Conservation (phyloP, 352 stramenopile species). For the Phytophthora crassamura region DNA sequence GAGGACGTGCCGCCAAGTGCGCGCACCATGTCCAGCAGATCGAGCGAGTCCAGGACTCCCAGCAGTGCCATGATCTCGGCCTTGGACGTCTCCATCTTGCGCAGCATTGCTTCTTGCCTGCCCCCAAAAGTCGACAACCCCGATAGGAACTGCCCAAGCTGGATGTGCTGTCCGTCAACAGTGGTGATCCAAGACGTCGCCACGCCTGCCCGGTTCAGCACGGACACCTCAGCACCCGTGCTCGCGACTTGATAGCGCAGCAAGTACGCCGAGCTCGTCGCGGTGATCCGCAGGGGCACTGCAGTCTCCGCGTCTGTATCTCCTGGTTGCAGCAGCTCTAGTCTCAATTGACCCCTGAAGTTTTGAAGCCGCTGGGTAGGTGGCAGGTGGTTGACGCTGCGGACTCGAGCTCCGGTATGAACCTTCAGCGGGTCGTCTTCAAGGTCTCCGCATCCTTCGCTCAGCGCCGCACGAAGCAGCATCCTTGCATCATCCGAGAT, state of each 20-base stretch:
- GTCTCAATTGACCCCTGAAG: conserved; percentile 49
- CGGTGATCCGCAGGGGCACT: conserved; percentile 43
- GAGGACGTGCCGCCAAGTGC: conserved; percentile 22
- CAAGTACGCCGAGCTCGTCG: conserved; percentile 43
- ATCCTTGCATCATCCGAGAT: conserved; percentile 70
- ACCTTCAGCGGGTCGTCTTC: background rate
- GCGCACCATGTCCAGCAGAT: conserved; percentile 54
- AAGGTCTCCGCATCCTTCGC: background rate
- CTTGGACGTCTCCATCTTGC: conserved; percentile 9
- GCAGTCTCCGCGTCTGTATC: background rate
- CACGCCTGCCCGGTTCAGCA: conserved; percentile 48
- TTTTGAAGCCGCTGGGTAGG: conserved; percentile 52
- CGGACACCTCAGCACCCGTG: conserved; percentile 48
- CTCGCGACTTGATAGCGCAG: conserved; percentile 52
- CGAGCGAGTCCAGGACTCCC: conserved; percentile 51
- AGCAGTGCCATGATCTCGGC: conserved; percentile 48
- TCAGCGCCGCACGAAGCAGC: conserved; percentile 50
- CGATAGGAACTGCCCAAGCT: conserved; percentile 48
- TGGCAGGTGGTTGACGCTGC: conserved; percentile 28
- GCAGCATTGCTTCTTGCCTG: conserved; percentile 9
- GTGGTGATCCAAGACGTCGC: conserved; percentile 60
- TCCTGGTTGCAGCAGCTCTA: conserved; percentile 31
- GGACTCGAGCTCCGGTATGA: background rate
- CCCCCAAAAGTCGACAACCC: background rate
- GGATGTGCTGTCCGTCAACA: conserved; percentile 36